These are phyloP conservation scores for Hymenoscyphus fructigenus DNA, from an alignment of 2,329 filamentous ascomycete species.

Conservation along the genomic window DNA sequence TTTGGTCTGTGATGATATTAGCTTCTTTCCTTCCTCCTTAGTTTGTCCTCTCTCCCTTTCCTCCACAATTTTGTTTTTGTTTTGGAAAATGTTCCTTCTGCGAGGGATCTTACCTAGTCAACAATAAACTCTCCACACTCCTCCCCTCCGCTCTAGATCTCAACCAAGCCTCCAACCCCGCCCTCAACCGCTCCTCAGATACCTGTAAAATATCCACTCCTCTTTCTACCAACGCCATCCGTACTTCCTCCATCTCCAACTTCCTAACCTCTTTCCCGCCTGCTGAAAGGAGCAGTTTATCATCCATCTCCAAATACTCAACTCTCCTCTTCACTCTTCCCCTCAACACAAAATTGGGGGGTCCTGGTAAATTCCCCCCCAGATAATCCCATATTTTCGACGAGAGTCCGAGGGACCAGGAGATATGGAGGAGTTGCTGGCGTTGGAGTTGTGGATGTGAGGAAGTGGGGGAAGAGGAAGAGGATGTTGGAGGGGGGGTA, in stretches of 20 bases:
- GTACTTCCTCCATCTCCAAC: conserved; percentile 63
- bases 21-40: neutral
- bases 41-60: neutral
- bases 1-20: conserved; percentile 24
- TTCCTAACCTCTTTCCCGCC: conserved; percentile 57
- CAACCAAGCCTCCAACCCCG: conserved; percentile 42
- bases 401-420: conserved; percentile 41
- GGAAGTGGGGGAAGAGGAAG: conserved; percentile 19
- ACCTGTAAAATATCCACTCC: conserved; percentile 56
- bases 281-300: conserved; percentile 62
- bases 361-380: conserved; percentile 38
- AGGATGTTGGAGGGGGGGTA: conserved; percentile 19
- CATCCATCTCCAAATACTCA: conserved; percentile 68
- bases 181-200: conserved; percentile 39
- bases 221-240: conserved; percentile 68
- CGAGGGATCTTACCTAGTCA: conserved; percentile 41
- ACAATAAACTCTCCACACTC: conserved; percentile 32
- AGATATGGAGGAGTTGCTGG: conserved; percentile 43
- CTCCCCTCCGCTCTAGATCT: conserved; percentile 38
- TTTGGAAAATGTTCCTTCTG: no score
- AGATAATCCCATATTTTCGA: conserved; percentile 44
- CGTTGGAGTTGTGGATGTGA: conserved; percentile 34
- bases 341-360: conserved; percentile 52
- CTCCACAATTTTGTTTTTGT: no score
- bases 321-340: conserved; percentile 54